A percentile compares a stretch with the other conserved stretches of the same genome.
Evolutionary conservation across 495 filamentous ascomycete species (phyloP).

Genomic region (Penicillium angulare): DNA sequence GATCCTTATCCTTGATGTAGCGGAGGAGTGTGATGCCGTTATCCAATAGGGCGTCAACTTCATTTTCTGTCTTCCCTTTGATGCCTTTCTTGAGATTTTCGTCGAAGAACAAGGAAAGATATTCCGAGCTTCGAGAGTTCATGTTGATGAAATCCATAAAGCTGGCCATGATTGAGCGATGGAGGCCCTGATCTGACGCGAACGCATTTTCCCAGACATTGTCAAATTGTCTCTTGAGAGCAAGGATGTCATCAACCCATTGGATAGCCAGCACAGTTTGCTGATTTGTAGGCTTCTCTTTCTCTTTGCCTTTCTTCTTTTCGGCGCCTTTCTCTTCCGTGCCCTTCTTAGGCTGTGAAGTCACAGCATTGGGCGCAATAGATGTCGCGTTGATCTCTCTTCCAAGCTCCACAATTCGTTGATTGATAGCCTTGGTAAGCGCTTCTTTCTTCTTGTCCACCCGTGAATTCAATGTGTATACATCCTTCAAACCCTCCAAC

Average conservation of each 20-base stretch:
- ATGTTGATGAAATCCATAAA: conserved; percentile 90
- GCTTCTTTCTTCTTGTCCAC: conserved; percentile 74
- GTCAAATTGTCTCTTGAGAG: conserved; percentile 88
- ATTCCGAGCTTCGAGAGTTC: conserved; percentile 80
- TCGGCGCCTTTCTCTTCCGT: conserved; percentile 35
- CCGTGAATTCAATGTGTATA: conserved; percentile 74
- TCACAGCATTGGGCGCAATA: too few relatives aligned
- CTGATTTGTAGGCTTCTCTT: conserved; percentile 53
- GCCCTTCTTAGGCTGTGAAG: too few relatives aligned
- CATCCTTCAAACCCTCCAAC: conserved; percentile 66
- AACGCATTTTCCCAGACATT: conserved; percentile 69
- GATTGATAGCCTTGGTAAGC: conserved; percentile 67
- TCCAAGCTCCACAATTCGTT: conserved; percentile 76
- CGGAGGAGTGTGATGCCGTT: conserved; percentile 85
- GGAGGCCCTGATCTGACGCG: conserved; percentile 68
- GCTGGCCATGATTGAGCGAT: conserved; percentile 77
- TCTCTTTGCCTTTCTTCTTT: conserved; percentile 46
- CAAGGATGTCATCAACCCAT: conserved; percentile 91
- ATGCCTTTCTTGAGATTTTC: conserved; percentile 93
- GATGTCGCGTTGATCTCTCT: conserved; percentile 74
- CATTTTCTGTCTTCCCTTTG: conserved; percentile 85
- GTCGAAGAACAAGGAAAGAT: conserved; percentile 94
- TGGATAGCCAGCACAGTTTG: conserved; percentile 82
- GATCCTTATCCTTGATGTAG: conserved; percentile 87
- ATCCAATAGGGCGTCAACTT: conserved; percentile 84